Base-by-base conservation (phyloP, 2,329 filamentous ascomycete species). In the Calonectria pseudoreteaudii region DNA sequence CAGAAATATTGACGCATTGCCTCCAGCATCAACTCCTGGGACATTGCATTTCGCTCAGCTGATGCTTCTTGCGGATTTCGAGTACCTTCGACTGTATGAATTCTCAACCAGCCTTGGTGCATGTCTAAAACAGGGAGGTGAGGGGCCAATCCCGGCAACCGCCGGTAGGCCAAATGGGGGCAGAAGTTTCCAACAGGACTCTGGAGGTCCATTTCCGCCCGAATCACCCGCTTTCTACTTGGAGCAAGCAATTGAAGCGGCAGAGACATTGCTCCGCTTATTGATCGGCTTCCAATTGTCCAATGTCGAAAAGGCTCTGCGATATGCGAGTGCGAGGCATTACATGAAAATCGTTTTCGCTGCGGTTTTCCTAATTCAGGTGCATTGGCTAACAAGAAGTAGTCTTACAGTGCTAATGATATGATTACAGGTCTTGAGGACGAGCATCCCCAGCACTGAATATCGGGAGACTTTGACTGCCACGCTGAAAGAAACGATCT, bases 281-380 rank as follows among this genome's bases (percentile, higher is more conserved):
- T 50, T 72, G 34, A 31, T 72, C 2, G n/a, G 38, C 23, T 62
- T 72, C 8, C 56, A 72, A 28, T 72, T 47, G 1, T 56, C 66
- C 2, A 30, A 13, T 4, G 66, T 41, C 1, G 38, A 56, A 16
- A 65, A 68, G 6, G 47, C 47, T 2, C n/a, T 72, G 4, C 56
- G 66, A 26, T 69, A 69, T 13, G 70, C 70, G 3, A 69, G 70
- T 36, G 67, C 70, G 4, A 52, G 70, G 5, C 49, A 72, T 10
- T 72, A 72, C 14, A 72, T 65, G 66, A 72, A 72, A n/a, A 69
- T 72, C 26, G 70, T 72, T 1, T 72, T 72, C n/a, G 66, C 70
- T 16, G 34, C 66, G 16, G 70, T 72, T 3, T 72, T 72, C 26
- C 28, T 72, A 1, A 72, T 72, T 18, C 70, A 72, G 70, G 70